These are phyloP conservation scores for Dillenia turbinata DNA, from an alignment of 164 flowering plant species.

Conservation along the genomic window DNA sequence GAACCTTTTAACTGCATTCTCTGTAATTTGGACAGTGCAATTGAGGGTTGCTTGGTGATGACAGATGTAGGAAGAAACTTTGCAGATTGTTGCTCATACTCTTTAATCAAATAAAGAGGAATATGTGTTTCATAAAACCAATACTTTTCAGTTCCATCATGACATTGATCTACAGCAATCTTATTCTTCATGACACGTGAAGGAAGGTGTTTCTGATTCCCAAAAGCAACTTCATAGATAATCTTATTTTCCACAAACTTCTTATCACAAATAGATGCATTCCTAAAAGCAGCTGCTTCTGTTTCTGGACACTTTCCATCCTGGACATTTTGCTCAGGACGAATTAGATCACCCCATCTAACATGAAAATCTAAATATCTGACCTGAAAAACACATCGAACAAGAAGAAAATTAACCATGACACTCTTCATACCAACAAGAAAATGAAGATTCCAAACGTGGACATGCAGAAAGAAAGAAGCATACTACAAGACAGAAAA, in stretches of 20 bases:
- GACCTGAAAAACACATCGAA: constrained; percentile 54
- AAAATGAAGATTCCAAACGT: background rate
- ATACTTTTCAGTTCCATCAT: constrained; percentile 55
- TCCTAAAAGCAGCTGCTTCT: constrained; percentile 80
- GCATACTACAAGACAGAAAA: background rate
- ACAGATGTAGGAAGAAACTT: constrained; percentile 13
- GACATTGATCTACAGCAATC: constrained; percentile 47
- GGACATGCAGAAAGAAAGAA: background rate
- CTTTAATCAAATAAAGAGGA: constrained; percentile 84
- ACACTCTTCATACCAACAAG: background rate
- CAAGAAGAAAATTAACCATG: background rate
- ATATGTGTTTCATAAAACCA: constrained; percentile 81
- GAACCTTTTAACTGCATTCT: constrained; percentile 49
- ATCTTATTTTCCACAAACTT: constrained; percentile 46
- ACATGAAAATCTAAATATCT: constrained; percentile 76
- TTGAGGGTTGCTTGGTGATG: constrained; percentile 17
- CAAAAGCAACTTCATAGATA: constrained; percentile 67
- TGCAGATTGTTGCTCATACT: constrained; percentile 51
- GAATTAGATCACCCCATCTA: constrained; percentile 84
- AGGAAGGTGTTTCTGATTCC: constrained; percentile 80
- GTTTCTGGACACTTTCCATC: constrained; percentile 77
- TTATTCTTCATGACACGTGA: constrained; percentile 80
- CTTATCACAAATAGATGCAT: constrained; percentile 69
- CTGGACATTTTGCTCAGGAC: constrained; percentile 62
- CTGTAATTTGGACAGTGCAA: constrained; percentile 35